Evolutionary conservation across 345 rosid genomes (phyloP).

Genomic region (Balakata baccata): DNA sequence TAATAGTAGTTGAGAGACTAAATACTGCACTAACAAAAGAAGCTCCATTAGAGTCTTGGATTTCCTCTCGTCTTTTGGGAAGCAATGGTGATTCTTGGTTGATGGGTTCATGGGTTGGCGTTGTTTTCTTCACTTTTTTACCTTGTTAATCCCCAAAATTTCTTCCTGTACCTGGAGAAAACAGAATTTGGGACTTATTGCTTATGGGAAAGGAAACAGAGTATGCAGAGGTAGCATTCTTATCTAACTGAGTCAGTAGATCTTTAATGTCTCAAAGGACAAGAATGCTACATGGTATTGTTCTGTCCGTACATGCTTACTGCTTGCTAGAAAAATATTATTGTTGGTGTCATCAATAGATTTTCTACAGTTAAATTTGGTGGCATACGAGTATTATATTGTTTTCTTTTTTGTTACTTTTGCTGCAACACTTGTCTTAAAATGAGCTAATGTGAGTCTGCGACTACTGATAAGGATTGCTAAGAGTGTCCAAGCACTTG

Average conservation of each 20-base stretch:
- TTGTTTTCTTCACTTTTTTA: neutral
- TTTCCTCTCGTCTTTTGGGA: constrained; percentile 31
- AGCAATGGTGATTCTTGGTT: constrained; percentile 39
- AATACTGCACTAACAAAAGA: constrained; percentile 77
- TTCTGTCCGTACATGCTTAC: neutral
- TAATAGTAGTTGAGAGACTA: constrained; percentile 71
- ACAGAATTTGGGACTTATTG: neutral
- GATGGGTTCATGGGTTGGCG: neutral
- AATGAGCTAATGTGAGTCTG: no score
- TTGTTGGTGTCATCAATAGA: no score
- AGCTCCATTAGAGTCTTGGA: constrained; percentile 68
- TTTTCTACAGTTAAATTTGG: no score
- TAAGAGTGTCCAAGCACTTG: no score
- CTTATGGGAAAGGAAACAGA: neutral
- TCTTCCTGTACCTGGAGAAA: neutral
- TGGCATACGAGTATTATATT: neutral
- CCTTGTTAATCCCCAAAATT: neutral
- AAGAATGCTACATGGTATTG: neutral
- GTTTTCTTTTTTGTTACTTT: no score
- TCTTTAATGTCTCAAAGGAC: neutral
- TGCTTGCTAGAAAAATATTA: no score
- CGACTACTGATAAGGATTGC: no score
- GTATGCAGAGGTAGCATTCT: constrained; percentile 9
- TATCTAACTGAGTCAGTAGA: neutral
- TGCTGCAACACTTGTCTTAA: no score